These are phyloP conservation scores for Hypoxylon sp. DNA, from an alignment of 2,329 filamentous ascomycete species.

Conservation along the genomic window DNA sequence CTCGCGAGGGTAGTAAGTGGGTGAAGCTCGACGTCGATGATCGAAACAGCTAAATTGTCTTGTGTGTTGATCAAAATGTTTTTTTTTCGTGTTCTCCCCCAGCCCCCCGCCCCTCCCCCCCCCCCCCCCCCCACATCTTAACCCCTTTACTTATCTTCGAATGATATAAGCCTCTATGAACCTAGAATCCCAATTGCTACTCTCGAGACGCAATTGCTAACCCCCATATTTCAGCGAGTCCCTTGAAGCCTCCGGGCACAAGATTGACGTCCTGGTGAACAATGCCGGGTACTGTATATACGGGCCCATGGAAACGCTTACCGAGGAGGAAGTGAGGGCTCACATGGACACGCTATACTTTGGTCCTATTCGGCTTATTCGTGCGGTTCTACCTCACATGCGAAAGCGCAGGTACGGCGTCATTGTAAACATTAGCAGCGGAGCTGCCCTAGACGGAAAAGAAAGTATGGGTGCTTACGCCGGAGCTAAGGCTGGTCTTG, in stretches of 20 bases:
- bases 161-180: not conserved
- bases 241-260: slow-evolving; percentile 50
- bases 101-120: too few species aligned
- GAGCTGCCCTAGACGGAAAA: slow-evolving; percentile 54
- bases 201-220: not conserved
- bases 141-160: not conserved
- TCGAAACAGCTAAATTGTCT: slow-evolving; percentile 45
- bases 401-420: slow-evolving; percentile 54
- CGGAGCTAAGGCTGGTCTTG: slow-evolving; percentile 53
- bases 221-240: slow-evolving; percentile 26
- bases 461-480: slow-evolving; percentile 56
- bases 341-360: slow-evolving; percentile 59
- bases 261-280: slow-evolving; percentile 61
- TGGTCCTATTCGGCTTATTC: slow-evolving; percentile 56
- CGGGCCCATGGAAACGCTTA: slow-evolving; percentile 54
- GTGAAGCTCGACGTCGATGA: slow-evolving; percentile 55
- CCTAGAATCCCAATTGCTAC: not conserved
- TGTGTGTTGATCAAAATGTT: slow-evolving; percentile 33
- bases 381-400: slow-evolving; percentile 56
- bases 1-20: slow-evolving; percentile 47
- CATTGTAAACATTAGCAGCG: slow-evolving; percentile 57
- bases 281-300: slow-evolving; percentile 58
- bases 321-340: slow-evolving; percentile 54
- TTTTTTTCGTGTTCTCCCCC: not conserved
- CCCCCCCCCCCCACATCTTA: too few species aligned